Percentiles rank a stretch among this genome's conserved stretches.
Evolutionary conservation across 106 monocot genomes (phyloP).

Genomic region (Xerophyta viscosa): DNA sequence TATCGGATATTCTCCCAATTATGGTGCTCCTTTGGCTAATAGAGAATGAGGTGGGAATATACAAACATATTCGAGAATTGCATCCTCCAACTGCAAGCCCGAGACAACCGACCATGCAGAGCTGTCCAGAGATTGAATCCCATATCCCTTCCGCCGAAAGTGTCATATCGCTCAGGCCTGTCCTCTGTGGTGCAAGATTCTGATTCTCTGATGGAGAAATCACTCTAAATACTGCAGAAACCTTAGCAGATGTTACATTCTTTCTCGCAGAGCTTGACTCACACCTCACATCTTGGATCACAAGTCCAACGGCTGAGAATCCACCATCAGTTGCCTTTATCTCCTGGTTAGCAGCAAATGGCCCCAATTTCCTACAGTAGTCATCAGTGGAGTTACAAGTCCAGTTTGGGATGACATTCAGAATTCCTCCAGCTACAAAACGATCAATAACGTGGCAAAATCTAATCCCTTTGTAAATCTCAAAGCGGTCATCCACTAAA

Average conservation of each 20-base stretch:
- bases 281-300: slow-evolving; percentile 60
- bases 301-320: slow-evolving; percentile 25
- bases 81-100: slow-evolving; percentile 22
- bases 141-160: slow-evolving; percentile 56
- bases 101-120: slow-evolving; percentile 77
- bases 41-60: slow-evolving; percentile 45
- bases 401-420: slow-evolving; percentile 50
- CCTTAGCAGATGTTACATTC: slow-evolving; percentile 26
- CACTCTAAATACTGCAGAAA: slow-evolving; percentile 45
- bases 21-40: slow-evolving; percentile 30
- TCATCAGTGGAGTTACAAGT: slow-evolving; percentile 49
- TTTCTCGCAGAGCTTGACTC: slow-evolving; percentile 10
- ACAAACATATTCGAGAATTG: slow-evolving; percentile 50
- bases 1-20: slow-evolving; percentile 31
- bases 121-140: slow-evolving; percentile 45
- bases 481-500: slow-evolving; percentile 7
- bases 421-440: slow-evolving; percentile 17
- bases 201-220: slow-evolving; percentile 25
- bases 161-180: slow-evolving; percentile 28
- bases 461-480: slow-evolving; percentile 30
- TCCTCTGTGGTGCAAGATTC: slow-evolving; percentile 14
- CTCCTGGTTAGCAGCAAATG: slow-evolving; percentile 27
- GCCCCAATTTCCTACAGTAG: slow-evolving; percentile 50
- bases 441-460: slow-evolving; percentile 47
- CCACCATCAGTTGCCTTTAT: slow-evolving; percentile 28